phyloP scores from a whole-genome alignment of 2,329 filamentous ascomycete genomes.

The Ceratocystis harringtonii region DNA sequence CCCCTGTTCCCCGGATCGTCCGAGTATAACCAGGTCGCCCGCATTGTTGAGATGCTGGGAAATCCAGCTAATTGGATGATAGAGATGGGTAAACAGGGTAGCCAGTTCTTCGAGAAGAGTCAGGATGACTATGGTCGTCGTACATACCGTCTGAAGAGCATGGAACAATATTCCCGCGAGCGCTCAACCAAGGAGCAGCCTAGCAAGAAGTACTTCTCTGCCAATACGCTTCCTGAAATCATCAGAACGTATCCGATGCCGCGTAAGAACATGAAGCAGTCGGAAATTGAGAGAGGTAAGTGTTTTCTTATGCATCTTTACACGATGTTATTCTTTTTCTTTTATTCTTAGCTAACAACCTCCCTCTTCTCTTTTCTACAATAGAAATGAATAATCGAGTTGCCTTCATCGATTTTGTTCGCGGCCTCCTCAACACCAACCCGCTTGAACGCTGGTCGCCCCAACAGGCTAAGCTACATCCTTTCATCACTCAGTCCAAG shows the following conservation, averaged over 20 bases:
- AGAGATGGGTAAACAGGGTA: slow-evolving; percentile 94
- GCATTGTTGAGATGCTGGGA: slow-evolving; percentile 96
- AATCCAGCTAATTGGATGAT: slow-evolving; percentile 98
- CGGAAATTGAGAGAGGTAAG: slow-evolving; percentile 84
- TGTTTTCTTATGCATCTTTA: background rate
- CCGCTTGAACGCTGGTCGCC: slow-evolving; percentile 95
- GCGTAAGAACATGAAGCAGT: slow-evolving; percentile 97
- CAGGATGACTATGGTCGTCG: slow-evolving; percentile 84
- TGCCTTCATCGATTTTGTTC: slow-evolving; percentile 95
- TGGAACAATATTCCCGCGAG: slow-evolving; percentile 95
- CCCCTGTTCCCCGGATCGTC: slow-evolving; percentile 93
- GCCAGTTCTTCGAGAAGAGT: slow-evolving; percentile 83
- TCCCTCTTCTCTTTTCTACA: slow-evolving; percentile 2
- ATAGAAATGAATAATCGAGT: slow-evolving; percentile 96
- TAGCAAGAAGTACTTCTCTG: slow-evolving; percentile 98
- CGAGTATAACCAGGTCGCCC: slow-evolving; percentile 94
- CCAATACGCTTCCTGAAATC: slow-evolving; percentile 85
- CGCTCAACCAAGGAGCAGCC: slow-evolving; percentile 95
- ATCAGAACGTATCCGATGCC: slow-evolving; percentile 98
- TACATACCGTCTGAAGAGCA: slow-evolving; percentile 82
- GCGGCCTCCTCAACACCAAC: slow-evolving; percentile 84
- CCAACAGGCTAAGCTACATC: slow-evolving; percentile 91
- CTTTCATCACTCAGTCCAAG: slow-evolving; percentile 97
- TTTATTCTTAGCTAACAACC: background rate
- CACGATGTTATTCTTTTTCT: background rate